Base-by-base conservation (phyloP, 2,329 filamentous ascomycete species). In the Bipolaris gigantea region DNA sequence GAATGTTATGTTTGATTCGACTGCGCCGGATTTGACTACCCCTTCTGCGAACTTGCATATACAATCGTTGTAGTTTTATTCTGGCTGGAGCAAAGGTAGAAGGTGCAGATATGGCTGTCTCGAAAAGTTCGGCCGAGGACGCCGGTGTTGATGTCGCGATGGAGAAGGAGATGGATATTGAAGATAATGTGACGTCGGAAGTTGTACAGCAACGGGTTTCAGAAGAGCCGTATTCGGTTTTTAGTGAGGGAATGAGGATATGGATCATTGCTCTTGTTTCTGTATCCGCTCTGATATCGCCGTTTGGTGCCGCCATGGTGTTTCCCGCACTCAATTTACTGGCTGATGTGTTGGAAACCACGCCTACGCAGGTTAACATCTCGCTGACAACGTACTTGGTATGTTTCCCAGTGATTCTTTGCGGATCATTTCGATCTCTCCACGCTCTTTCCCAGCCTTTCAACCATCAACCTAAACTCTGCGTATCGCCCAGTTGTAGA, bases 381-480 rank as follows among this genome's bases (percentile, higher is more conserved):
- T 81, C 81, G 0, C 69, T 83, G 7, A 83, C 80, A 1, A 79
- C 76, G 1, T 83, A 82, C 54, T 70, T 82, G 69, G 69, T 72
- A 50, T 33, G 60, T 56, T 7, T 18, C 10, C n/a, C 16, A 15
- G n/a, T 5, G 10, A 11, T 30, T 30, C 27, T 1, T 30, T 30
- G 10, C 2, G 27, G 4, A 30, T 13, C 5, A 10, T 2, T 13
- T 11, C n/a, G 25, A 11, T 4, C 13, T 10, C 5, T 30, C 5
- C 10, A 11, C 10, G 27, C 27, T 30, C 10, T 30, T 30, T 10
- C 27, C 27, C 27, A 30, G 10, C 5, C 10, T 30, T 13, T 10
- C 27, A 30, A 30, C 4, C 1, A 30, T 13, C 27, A 13, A 13
- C 27, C 27, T 10, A 15, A 6, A 3, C 23, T 40, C 21, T 25